phyloP scores from a whole-genome alignment of 2,329 filamentous ascomycete species.

The Pleomassaria siparia region DNA sequence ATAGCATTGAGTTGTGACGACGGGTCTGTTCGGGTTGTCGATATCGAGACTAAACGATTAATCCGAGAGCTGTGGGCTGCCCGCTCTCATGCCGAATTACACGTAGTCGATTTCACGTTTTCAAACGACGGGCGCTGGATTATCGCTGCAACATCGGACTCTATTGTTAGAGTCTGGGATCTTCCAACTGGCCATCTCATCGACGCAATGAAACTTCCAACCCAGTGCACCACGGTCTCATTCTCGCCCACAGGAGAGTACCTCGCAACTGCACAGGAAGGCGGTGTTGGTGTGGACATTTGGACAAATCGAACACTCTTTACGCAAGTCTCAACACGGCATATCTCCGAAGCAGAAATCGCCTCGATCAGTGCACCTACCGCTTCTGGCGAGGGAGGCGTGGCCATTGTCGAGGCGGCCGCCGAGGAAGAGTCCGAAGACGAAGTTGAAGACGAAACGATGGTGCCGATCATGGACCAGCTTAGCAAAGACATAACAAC shows the following conservation, averaged over 20 bases:
- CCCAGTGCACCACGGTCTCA: constrained; percentile 77
- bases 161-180: constrained; percentile 86
- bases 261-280: constrained; percentile 83
- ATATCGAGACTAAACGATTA: constrained; percentile 85
- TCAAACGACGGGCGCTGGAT: constrained; percentile 94
- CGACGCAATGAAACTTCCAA: constrained; percentile 80
- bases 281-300: constrained; percentile 82
- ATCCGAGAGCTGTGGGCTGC: constrained; percentile 82
- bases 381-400: constrained; percentile 78
- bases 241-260: constrained; percentile 93
- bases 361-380: constrained; percentile 68
- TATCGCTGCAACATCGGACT: constrained; percentile 80
- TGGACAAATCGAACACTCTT: constrained; percentile 96
- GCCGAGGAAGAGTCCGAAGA: constrained; percentile 60
- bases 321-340: constrained; percentile 80
- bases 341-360: constrained; percentile 78
- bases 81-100: constrained; percentile 53
- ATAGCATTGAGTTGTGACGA: constrained; percentile 90
- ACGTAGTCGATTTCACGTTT: constrained; percentile 59
- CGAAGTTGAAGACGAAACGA: constrained; percentile 46
- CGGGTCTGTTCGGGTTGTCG: constrained; percentile 81
- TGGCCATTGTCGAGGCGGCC: constrained; percentile 73
- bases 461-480: constrained; percentile 66
- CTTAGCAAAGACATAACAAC: constrained; percentile 82
- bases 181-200: constrained; percentile 93